Conservation (phyloP, 805 yeast genomes). For the Candida nemodendra region DNA sequence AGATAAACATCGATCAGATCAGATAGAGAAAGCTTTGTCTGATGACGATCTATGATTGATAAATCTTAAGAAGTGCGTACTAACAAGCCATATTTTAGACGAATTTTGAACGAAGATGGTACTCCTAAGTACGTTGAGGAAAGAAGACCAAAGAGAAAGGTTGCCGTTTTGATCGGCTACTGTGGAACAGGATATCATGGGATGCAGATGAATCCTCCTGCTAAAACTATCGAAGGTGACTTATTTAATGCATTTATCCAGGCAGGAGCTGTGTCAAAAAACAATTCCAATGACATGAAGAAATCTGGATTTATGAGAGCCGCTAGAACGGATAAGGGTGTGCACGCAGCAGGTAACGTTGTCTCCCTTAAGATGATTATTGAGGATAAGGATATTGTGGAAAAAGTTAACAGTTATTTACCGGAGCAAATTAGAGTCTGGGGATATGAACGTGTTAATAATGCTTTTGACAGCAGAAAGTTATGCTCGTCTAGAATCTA, state of each 20-base stretch:
- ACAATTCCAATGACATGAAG: conserved; percentile 84
- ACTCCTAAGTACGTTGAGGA: conserved; percentile 48
- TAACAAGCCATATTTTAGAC: conserved; percentile 31
- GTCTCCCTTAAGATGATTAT: conserved; percentile 79
- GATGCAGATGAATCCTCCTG: conserved; percentile 89
- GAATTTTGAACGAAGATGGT: conserved; percentile 59
- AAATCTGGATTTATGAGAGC: conserved; percentile 86
- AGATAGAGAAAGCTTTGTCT: too few species aligned
- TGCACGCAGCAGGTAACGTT: conserved; percentile 95
- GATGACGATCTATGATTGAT: too few species aligned
- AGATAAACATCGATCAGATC: neutral
- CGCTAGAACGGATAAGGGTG: conserved; percentile 92
- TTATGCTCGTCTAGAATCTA: conserved; percentile 95
- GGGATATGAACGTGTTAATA: conserved; percentile 88
- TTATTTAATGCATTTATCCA: conserved; percentile 76
- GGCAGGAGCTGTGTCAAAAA: conserved; percentile 86
- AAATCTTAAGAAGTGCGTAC: too few species aligned
- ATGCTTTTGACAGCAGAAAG: conserved; percentile 90
- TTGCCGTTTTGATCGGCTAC: conserved; percentile 87
- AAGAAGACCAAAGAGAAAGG: conserved; percentile 82
- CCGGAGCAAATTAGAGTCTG: conserved; percentile 90
- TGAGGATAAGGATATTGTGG: conserved; percentile 73
- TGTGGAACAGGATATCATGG: conserved; percentile 98
- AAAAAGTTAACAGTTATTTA: conserved; percentile 67
- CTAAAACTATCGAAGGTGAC: conserved; percentile 87